Conservation (phyloP, 192 early-diverging fungal species). For the Entophlyctis luteolus region DNA sequence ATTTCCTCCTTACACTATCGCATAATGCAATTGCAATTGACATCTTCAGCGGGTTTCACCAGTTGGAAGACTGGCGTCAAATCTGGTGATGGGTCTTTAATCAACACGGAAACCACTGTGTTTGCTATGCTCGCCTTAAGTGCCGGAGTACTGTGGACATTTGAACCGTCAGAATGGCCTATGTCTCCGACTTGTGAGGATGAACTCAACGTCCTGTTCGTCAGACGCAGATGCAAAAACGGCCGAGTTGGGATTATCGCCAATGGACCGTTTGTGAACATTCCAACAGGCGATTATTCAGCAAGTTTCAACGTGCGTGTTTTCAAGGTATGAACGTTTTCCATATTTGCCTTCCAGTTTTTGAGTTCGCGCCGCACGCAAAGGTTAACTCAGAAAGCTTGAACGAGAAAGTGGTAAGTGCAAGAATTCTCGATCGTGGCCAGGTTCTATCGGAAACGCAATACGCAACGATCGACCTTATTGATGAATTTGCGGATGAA, state of each 20-base stretch:
- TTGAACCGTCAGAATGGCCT: conserved; percentile 1
- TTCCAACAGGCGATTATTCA: neutral
- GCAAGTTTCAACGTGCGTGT: neutral
- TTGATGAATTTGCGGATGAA: neutral
- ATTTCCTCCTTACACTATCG: neutral
- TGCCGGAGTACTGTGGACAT: conserved; percentile 7
- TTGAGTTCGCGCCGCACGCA: neutral
- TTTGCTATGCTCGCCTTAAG: conserved; percentile 10
- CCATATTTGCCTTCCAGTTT: neutral
- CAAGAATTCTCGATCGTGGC: neutral
- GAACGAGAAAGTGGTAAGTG: neutral
- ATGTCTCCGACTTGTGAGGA: neutral
- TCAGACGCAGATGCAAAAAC: neutral
- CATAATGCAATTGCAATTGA: neutral
- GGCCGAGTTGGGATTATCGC: neutral
- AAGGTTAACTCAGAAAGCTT: neutral
- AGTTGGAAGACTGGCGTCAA: conserved; percentile 15
- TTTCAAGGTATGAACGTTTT: neutral
- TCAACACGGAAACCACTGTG: conserved; percentile 11
- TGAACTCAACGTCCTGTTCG: neutral
- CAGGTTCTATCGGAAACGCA: neutral
- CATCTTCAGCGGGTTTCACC: neutral
- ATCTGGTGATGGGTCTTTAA: neutral
- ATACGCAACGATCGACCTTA: neutral
- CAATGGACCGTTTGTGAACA: neutral